phyloP scores from a whole-genome alignment of 2,329 filamentous ascomycete species.

The Paecilomyces sp. region DNA sequence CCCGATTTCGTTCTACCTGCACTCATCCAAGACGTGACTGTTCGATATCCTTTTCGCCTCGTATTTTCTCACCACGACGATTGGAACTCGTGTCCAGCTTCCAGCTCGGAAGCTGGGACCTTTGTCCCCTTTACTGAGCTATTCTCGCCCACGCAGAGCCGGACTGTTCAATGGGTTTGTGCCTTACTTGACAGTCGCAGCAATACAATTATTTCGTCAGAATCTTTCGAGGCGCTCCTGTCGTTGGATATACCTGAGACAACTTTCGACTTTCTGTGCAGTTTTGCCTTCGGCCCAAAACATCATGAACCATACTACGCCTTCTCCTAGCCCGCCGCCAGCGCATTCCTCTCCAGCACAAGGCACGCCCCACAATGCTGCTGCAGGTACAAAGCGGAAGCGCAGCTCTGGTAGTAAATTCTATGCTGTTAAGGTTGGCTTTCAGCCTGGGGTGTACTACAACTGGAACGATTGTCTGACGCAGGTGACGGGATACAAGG shows the following conservation, averaged over 20 bases:
- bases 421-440: slow-evolving; percentile 57
- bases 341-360: slow-evolving; percentile 18
- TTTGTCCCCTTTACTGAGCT: slow-evolving; percentile 18
- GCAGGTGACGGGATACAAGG: slow-evolving; percentile 57
- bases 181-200: not conserved
- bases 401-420: slow-evolving; percentile 47
- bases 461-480: slow-evolving; percentile 56
- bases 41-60: not conserved
- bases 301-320: slow-evolving; percentile 24
- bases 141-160: slow-evolving; percentile 13
- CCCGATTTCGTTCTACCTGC: not conserved
- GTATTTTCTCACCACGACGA: not conserved
- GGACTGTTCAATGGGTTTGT: slow-evolving; percentile 7
- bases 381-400: slow-evolving; percentile 50
- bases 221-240: not conserved
- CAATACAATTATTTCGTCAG: not conserved
- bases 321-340: slow-evolving; percentile 27
- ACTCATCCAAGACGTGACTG: not conserved
- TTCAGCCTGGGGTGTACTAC: slow-evolving; percentile 56
- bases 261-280: not conserved
- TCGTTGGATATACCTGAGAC: not conserved
- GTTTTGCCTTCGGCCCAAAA: slow-evolving; percentile 2
- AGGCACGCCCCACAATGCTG: slow-evolving; percentile 21
- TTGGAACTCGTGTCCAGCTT: slow-evolving; percentile 8
- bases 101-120: slow-evolving; percentile 20